Percentiles rank a stretch among this genome's conserved stretches.
These are phyloP conservation scores for Globisporangium irregulare DNA, from an alignment of 352 stramenopile genomes.

Conservation along the genomic window DNA sequence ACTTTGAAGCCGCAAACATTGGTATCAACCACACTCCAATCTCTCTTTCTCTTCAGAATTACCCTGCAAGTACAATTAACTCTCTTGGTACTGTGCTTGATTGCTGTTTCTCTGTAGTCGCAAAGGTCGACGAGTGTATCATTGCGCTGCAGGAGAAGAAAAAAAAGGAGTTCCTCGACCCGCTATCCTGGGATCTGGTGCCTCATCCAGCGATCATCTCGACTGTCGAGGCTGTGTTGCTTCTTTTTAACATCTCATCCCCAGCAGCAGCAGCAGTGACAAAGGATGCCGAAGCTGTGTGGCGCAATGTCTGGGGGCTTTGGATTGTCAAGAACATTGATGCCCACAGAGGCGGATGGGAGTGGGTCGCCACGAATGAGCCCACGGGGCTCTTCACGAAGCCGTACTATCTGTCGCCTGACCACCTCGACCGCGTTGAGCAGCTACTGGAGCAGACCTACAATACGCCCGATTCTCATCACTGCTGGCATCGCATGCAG, in stretches of 20 bases:
- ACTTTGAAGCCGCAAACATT: constrained; percentile 56
- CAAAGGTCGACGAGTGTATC: constrained; percentile 52
- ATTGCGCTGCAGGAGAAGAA: constrained; percentile 53
- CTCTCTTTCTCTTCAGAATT: not conserved
- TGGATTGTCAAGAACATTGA: constrained; percentile 84
- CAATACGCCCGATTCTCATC: constrained; percentile 24
- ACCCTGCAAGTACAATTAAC: not conserved
- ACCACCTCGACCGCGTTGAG: constrained; percentile 36
- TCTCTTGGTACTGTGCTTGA: not conserved
- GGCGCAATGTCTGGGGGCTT: constrained; percentile 47
- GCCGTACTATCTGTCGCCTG: constrained; percentile 47
- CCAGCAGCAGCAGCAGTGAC: not conserved
- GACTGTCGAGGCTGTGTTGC: constrained; percentile 47
- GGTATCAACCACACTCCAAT: constrained; percentile 23
- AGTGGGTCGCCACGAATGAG: constrained; percentile 65
- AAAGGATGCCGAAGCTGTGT: constrained; percentile 34
- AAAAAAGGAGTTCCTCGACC: constrained; percentile 62
- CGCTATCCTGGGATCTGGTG: constrained; percentile 54
- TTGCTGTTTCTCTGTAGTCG: constrained; percentile 24
- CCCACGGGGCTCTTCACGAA: constrained; percentile 69
- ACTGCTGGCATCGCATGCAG: constrained; percentile 53
- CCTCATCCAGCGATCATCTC: constrained; percentile 42
- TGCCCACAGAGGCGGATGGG: constrained; percentile 53
- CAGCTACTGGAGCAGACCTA: constrained; percentile 25
- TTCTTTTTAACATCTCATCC: constrained; percentile 49